These are phyloP conservation scores for Phytophthora rubi DNA, from an alignment of 352 stramenopile genomes.

Conservation along the genomic window DNA sequence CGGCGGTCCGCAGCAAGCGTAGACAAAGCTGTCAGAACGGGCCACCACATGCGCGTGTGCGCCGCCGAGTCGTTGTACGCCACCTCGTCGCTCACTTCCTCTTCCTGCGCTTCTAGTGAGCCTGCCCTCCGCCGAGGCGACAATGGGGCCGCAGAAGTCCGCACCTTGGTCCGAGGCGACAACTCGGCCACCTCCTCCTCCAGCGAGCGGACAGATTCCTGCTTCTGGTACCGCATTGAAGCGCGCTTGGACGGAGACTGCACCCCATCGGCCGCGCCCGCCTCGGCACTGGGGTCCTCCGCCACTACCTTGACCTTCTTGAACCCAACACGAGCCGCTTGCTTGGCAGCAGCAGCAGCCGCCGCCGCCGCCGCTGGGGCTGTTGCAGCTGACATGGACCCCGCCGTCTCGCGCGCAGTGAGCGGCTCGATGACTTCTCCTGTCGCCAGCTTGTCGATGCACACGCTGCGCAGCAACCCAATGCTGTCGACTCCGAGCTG, in stretches of 20 bases:
- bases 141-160: constrained; percentile 13
- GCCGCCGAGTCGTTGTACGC: constrained; percentile 76
- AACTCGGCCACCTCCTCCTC: constrained; percentile 66
- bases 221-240: constrained; percentile 67
- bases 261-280: constrained; percentile 5
- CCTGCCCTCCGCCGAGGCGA: constrained; percentile 41
- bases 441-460: constrained; percentile 74
- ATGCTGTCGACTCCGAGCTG: constrained; percentile 80
- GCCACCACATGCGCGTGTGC: constrained; percentile 92
- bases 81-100: constrained; percentile 18
- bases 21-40: constrained; percentile 96
- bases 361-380: constrained; percentile 17
- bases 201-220: constrained; percentile 63
- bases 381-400: constrained; percentile 15
- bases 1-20: constrained; percentile 92
- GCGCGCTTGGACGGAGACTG: constrained; percentile 34
- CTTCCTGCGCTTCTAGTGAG: constrained; percentile 34
- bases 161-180: constrained; percentile 35
- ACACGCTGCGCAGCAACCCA: constrained; percentile 64
- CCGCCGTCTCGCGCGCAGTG: constrained; percentile 26
- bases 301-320: constrained; percentile 57
- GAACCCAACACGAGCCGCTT: constrained; percentile 62
- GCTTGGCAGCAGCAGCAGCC: constrained; percentile 26
- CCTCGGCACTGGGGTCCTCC: constrained; percentile 26
- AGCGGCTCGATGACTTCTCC: constrained; percentile 76